Evolutionary conservation across 2,329 filamentous ascomycete species (phyloP), one percentile per base, ranked within the genome.

Genomic region (Epichloe gansuensis): DNA sequence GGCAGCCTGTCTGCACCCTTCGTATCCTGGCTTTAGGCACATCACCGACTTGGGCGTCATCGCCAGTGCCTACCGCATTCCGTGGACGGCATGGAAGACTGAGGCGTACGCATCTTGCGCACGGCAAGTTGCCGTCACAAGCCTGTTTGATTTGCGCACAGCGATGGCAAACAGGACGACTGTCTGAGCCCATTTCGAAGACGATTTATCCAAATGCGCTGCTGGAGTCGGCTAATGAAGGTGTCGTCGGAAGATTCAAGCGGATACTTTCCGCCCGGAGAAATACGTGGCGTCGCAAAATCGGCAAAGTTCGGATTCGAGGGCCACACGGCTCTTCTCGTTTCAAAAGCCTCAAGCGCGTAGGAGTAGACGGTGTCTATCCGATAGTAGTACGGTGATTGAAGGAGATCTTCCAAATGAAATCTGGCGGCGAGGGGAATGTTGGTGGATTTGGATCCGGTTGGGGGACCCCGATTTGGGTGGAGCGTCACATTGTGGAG

Each of bases 1-100:
- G 56, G 57, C 72, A 74, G 12, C 72, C 72, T 35, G 66, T 68
- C 58, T 68, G 65, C 4, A 67, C 65, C 35, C 65, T 59, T 7
- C 63, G 59, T 39, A 67, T 68, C 41, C 61, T 62, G 4, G 64
- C 65, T 55, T 66, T 68, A 52, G 65, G 64, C 34, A 58, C 45
- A n/a, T 65, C 59, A 5, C 55, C 56, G 2, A 34, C 42, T 7
- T 42, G 48, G 8, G 46, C 31, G 17, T 58, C 57, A 34, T 54
- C 45, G 31, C 17, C 38, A 21, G 48, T 46, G 47, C 52, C 54
- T 42, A 41, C 50, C 21, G 59, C 54, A 49, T 63, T 61, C 28
- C 63, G 61, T 13, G 63, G 60, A 11, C 61, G 59, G 46, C 64
- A 67, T 25, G 64, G 64, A 49, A 68, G 55, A 51, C 63, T 63